Evolutionary conservation across 108 stramenopile species (phyloP).

Genomic region (Nitzschia inconspicua): DNA sequence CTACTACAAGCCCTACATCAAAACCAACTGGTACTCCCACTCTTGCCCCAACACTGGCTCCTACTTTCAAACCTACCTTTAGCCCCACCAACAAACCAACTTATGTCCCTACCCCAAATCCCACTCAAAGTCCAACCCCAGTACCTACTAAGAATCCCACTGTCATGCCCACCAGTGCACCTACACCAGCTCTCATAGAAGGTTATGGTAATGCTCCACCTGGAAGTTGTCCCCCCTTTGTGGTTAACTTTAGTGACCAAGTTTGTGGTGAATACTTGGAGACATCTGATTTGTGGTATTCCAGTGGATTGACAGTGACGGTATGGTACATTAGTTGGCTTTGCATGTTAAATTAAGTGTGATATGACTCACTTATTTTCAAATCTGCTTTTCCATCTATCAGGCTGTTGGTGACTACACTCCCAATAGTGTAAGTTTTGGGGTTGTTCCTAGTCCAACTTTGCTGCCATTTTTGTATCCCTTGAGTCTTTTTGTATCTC

Average conservation of each 20-base stretch:
- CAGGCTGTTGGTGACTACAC: background rate
- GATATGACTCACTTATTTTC: background rate
- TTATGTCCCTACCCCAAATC: background rate
- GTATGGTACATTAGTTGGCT: too few species aligned
- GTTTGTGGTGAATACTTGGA: too few species aligned
- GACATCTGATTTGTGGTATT: too few species aligned
- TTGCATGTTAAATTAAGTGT: background rate
- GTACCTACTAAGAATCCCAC: too few species aligned
- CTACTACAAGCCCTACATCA: background rate
- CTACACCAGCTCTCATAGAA: too few species aligned
- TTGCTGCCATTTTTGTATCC: background rate
- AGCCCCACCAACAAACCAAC: background rate
- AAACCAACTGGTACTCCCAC: slow-evolving; percentile 4
- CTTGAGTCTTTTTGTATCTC: background rate
- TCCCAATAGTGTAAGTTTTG: background rate
- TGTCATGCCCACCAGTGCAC: too few species aligned
- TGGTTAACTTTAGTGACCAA: too few species aligned
- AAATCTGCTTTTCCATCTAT: background rate
- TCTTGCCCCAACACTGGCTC: background rate
- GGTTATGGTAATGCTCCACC: too few species aligned
- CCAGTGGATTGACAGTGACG: too few species aligned
- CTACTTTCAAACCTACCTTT: background rate
- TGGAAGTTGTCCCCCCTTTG: too few species aligned
- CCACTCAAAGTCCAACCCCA: background rate
- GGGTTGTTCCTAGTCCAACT: background rate